Percentiles rank a stretch among this genome's conserved stretches.
Evolutionary conservation across 2,329 filamentous ascomycete genomes (phyloP).

Genomic region (Curvularia sp.): DNA sequence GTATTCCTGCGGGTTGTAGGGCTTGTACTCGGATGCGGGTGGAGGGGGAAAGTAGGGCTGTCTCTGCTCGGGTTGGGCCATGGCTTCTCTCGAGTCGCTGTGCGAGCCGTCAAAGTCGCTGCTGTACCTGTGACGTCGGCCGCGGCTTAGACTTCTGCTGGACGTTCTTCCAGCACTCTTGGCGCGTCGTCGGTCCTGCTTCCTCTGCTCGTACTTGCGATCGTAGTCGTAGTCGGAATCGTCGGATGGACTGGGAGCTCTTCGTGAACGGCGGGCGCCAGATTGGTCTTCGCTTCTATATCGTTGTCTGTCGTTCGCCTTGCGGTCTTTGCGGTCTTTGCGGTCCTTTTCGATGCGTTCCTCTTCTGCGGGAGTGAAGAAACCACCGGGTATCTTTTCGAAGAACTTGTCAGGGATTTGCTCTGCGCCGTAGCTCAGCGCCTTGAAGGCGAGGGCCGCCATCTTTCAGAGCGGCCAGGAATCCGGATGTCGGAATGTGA

Average conservation of each 20-base stretch:
- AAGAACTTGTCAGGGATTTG: constrained; percentile 50
- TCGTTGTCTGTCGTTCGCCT: constrained; percentile 21
- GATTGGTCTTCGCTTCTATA: constrained; percentile 25
- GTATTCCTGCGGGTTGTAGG: constrained; percentile 49
- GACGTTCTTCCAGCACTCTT: constrained; percentile 36
- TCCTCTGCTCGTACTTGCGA: constrained; percentile 29
- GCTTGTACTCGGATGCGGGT: constrained; percentile 42
- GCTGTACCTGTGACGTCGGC: constrained; percentile 34
- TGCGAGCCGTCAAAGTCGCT: constrained; percentile 36
- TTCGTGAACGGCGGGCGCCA: constrained; percentile 30
- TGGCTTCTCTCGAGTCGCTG: constrained; percentile 26
- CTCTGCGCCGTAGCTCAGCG: constrained; percentile 49
- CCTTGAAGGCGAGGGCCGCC: constrained; percentile 49
- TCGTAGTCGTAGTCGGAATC: constrained; percentile 45
- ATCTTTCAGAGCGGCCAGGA: constrained; percentile 37
- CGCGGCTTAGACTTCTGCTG: constrained; percentile 40
- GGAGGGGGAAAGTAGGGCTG: constrained; percentile 44
- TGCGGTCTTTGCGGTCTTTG: constrained; percentile 26
- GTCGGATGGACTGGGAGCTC: constrained; percentile 36
- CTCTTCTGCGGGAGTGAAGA: constrained; percentile 44
- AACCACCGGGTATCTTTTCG: constrained; percentile 48
- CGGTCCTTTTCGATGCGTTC: constrained; percentile 34
- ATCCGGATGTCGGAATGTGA: constrained; percentile 40
- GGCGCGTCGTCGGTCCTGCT: constrained; percentile 34
- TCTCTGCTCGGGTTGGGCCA: constrained; percentile 39